Evolutionary conservation across 148 eudicot species (phyloP), one percentile per base, ranked within the genome.

Genomic region (Suaeda aralocaspica): DNA sequence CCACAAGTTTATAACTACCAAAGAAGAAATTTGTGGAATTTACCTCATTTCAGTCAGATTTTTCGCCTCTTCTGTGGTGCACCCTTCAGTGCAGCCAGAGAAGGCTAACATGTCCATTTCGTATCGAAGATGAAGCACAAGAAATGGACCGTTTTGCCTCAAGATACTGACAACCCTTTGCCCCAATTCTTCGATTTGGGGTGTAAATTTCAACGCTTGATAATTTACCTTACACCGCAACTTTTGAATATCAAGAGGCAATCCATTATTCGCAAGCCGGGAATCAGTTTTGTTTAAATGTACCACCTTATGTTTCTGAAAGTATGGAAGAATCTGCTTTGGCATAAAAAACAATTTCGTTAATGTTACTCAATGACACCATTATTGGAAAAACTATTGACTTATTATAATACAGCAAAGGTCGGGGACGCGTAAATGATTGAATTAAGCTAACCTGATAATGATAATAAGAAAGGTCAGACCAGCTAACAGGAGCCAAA

Each of bases 51-150:
- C 76, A 7, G 94, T 89, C 75, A 89, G 78, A 61, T 86, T 84
- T 58, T 81, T 85, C 1, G 82, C 90, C 72, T 89, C 94, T 30
- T 81, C 85, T 33, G 75, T 45, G 24, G 73, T 79, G 68, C 94
- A 89, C 46, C 90, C 94, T 28, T 86, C 82, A 50, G 87, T 84
- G 73, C 94, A 89, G 64, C 94, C 94, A 2, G 93, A 88, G 84
- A 88, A 88, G 34, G 93, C 88, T 79, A 88, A 52, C 93, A 88
- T 88, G 73, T 89, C 94, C 89, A 83, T 89, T 73, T 89, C 94
- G 30, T 89, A 89, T 74, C 94, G 77, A 50, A 89, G 87, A 77
- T 86, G 90, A 69, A 88, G 90, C 71, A 86, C 90, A 21, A 89
- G 72, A 65, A 86, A 86, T 26, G 85, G 84, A 36, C 93, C 93